Conservation (phyloP, 768 basidiomycete species). For the Suillus americanus region DNA sequence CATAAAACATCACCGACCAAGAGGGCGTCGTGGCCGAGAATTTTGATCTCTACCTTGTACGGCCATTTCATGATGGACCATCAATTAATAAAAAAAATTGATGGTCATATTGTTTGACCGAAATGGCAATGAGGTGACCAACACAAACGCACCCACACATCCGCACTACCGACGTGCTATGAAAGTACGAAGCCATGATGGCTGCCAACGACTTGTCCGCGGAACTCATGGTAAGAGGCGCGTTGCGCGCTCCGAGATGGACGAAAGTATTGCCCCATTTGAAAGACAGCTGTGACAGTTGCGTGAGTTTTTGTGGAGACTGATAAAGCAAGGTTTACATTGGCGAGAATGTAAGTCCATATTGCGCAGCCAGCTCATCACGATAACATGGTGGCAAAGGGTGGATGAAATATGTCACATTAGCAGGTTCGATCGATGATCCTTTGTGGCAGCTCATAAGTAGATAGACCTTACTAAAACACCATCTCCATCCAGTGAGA, state of each 20-base stretch:
- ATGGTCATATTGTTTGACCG: background rate
- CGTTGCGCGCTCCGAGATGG: background rate
- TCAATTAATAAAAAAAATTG: background rate
- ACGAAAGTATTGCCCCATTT: background rate
- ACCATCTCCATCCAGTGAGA: background rate
- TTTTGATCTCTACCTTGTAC: background rate
- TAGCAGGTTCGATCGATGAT: background rate
- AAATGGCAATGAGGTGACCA: background rate
- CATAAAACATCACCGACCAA: background rate
- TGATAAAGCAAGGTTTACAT: background rate
- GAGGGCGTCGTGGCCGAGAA: background rate
- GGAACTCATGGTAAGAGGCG: background rate
- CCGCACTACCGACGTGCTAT: background rate
- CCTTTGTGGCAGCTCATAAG: background rate
- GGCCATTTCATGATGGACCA: background rate
- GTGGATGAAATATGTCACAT: background rate
- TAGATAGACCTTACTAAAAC: background rate
- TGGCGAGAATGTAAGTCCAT: background rate
- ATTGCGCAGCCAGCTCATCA: background rate
- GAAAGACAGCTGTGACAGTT: background rate
- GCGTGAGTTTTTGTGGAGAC: background rate
- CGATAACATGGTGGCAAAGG: background rate
- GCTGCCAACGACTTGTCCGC: background rate
- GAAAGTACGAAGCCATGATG: background rate
- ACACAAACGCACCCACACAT: background rate